These are phyloP conservation scores for Lojkania enalia DNA, from an alignment of 2,329 filamentous ascomycete species.

Conservation along the genomic window DNA sequence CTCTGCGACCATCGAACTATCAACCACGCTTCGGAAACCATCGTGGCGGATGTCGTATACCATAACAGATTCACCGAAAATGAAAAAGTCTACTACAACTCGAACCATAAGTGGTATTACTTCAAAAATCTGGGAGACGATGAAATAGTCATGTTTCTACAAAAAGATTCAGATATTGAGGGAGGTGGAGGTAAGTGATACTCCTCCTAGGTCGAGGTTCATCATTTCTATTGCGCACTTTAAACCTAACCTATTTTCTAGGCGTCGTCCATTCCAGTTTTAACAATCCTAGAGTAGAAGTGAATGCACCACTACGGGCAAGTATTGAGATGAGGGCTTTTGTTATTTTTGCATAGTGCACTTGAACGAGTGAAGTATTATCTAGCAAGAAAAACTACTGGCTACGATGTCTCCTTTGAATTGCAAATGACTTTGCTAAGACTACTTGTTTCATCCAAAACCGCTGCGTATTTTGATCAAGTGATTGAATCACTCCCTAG, in stretches of 20 bases:
- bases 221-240: too few species aligned
- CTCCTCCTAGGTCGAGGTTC: too few species aligned
- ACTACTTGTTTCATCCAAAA: too few species aligned
- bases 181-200: too few species aligned
- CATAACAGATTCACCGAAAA: constrained; percentile 10
- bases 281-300: background rate
- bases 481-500: too few species aligned
- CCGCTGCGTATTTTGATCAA: too few species aligned
- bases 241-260: background rate
- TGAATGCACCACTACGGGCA: background rate
- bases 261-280: constrained; percentile 1
- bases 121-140: constrained; percentile 6
- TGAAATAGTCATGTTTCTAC: constrained; percentile 1
- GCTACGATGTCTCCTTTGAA: too few species aligned
- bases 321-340: constrained; percentile 2
- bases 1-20: constrained; percentile 10
- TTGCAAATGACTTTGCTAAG: too few species aligned
- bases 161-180: constrained; percentile 3
- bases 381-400: too few species aligned
- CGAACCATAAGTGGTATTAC: constrained; percentile 16
- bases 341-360: too few species aligned
- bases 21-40: constrained; percentile 2
- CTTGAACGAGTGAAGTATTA: too few species aligned
- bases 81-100: constrained; percentile 11
- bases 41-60: constrained; percentile 9